Conservation (phyloP, 2,329 filamentous ascomycete genomes). For the Verticillium tricorpus region DNA sequence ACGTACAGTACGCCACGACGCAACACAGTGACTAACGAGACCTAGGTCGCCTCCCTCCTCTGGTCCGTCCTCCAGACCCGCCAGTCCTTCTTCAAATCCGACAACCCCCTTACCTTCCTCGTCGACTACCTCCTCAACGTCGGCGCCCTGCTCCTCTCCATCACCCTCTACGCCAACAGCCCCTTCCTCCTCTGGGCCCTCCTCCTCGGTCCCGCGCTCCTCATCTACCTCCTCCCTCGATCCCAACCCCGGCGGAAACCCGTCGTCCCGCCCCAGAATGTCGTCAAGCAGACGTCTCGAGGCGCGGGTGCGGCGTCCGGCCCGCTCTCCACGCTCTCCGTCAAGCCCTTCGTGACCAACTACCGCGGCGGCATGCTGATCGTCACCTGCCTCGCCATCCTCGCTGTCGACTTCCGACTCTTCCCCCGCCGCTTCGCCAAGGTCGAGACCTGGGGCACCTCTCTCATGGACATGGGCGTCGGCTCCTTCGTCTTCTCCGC, state of each 20-base stretch:
- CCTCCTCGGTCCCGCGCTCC: slow-evolving; percentile 64
- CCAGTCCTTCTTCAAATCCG: slow-evolving; percentile 76
- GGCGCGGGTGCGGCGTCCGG: slow-evolving; percentile 11
- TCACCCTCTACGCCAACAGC: slow-evolving; percentile 74
- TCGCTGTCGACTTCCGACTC: slow-evolving; percentile 93
- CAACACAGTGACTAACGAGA: neutral
- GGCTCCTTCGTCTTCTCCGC: slow-evolving; percentile 96
- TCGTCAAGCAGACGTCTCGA: slow-evolving; percentile 12
- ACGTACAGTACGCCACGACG: neutral
- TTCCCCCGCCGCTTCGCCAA: slow-evolving; percentile 96
- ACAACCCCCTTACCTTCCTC: slow-evolving; percentile 61
- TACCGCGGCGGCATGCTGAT: slow-evolving; percentile 92
- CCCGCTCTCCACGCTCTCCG: slow-evolving; percentile 55
- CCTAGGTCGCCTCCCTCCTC: slow-evolving; percentile 72
- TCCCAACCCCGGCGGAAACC: slow-evolving; percentile 39
- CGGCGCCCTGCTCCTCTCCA: slow-evolving; percentile 74
- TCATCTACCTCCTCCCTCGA: slow-evolving; percentile 53
- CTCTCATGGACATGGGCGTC: slow-evolving; percentile 97
- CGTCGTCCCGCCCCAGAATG: slow-evolving; percentile 39
- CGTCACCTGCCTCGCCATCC: slow-evolving; percentile 81
- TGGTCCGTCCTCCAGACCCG: slow-evolving; percentile 88
- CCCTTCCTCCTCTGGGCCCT: slow-evolving; percentile 72
- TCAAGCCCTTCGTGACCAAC: slow-evolving; percentile 87
- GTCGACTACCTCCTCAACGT: slow-evolving; percentile 89
- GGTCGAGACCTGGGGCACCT: slow-evolving; percentile 98